phyloP scores from a whole-genome alignment of 352 stramenopile genomes.

The Aphanomyces invadans region DNA sequence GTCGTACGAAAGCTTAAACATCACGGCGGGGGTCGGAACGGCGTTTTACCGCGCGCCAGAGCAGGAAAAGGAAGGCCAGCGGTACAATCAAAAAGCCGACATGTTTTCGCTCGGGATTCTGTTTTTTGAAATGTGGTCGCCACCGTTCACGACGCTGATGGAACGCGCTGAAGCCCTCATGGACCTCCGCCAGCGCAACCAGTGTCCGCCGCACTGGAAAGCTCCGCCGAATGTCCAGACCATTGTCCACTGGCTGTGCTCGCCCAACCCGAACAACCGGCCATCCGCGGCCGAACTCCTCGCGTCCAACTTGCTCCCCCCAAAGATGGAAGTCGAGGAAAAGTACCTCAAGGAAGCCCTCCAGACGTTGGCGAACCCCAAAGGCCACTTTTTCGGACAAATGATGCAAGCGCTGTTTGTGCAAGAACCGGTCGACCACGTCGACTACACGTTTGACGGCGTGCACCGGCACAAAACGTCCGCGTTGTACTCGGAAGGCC shows the following conservation, averaged over 20 bases:
- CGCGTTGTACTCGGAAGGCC: slow-evolving; percentile 5
- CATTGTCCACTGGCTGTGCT: slow-evolving; percentile 82
- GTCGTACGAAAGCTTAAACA: slow-evolving; percentile 42
- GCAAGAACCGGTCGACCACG: slow-evolving; percentile 65
- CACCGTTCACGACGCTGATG: slow-evolving; percentile 87
- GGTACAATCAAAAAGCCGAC: slow-evolving; percentile 88
- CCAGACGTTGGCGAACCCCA: slow-evolving; percentile 79
- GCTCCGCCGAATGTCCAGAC: slow-evolving; percentile 80
- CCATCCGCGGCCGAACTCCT: slow-evolving; percentile 69
- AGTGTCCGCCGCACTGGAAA: slow-evolving; percentile 40
- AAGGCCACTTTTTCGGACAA: slow-evolving; percentile 84
- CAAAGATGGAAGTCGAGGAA: slow-evolving; percentile 80
- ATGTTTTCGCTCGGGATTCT: slow-evolving; percentile 94
- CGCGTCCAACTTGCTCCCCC: slow-evolving; percentile 50
- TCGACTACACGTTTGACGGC: slow-evolving; percentile 84
- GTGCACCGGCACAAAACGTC: slow-evolving; percentile 32
- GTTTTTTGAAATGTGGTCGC: slow-evolving; percentile 94
- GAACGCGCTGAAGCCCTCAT: slow-evolving; percentile 76
- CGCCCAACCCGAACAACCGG: slow-evolving; percentile 56
- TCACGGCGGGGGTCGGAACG: slow-evolving; percentile 92
- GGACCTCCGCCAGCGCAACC: slow-evolving; percentile 61
- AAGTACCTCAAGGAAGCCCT: slow-evolving; percentile 77
- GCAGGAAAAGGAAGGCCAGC: slow-evolving; percentile 81
- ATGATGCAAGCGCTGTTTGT: slow-evolving; percentile 71
- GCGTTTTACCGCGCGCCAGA: slow-evolving; percentile 93